Percentiles rank a stretch among this genome's conserved stretches.
These are phyloP conservation scores for Fusarium sp. DNA, from an alignment of 2,329 filamentous ascomycete genomes.

Conservation along the genomic window DNA sequence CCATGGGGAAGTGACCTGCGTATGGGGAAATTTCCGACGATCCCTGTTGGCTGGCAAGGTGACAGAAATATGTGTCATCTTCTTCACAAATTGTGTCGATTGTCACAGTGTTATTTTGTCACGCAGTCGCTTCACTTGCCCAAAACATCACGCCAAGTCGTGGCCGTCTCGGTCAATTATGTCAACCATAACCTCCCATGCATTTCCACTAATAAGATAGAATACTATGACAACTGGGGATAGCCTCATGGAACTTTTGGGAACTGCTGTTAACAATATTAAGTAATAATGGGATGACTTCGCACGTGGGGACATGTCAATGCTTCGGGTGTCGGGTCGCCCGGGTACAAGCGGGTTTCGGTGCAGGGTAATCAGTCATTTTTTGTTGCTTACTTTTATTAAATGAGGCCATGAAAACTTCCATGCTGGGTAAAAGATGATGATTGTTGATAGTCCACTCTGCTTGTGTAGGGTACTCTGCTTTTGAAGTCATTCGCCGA, in stretches of 20 bases:
- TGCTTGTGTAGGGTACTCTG: too few species aligned
- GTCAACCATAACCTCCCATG: slow-evolving; percentile 6
- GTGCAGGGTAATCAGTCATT: neutral
- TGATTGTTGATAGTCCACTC: too few species aligned
- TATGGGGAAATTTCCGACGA: slow-evolving; percentile 27
- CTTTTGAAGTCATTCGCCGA: too few species aligned
- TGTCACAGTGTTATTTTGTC: slow-evolving; percentile 4
- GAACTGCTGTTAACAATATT: neutral
- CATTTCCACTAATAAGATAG: neutral
- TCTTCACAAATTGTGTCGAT: too few species aligned
- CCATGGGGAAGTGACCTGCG: slow-evolving; percentile 29
- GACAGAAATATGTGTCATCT: neutral
- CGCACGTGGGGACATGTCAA: neutral
- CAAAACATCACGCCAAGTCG: slow-evolving; percentile 11
- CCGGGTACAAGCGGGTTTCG: slow-evolving; percentile 16
- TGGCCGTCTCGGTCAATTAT: slow-evolving; percentile 31
- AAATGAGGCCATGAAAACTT: neutral
- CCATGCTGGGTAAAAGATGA: too few species aligned
- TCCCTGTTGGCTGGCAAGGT: neutral
- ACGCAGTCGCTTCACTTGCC: accelerated
- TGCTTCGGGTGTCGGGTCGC: slow-evolving; percentile 15
- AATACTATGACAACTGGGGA: slow-evolving; percentile 6
- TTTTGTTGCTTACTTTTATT: neutral
- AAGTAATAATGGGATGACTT: slow-evolving; percentile 20
- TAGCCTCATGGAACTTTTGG: slow-evolving; percentile 19